Evolutionary conservation across 345 rosid genomes (phyloP), one percentile per base, ranked within the genome.

Genomic region (Linum usitatissimum): DNA sequence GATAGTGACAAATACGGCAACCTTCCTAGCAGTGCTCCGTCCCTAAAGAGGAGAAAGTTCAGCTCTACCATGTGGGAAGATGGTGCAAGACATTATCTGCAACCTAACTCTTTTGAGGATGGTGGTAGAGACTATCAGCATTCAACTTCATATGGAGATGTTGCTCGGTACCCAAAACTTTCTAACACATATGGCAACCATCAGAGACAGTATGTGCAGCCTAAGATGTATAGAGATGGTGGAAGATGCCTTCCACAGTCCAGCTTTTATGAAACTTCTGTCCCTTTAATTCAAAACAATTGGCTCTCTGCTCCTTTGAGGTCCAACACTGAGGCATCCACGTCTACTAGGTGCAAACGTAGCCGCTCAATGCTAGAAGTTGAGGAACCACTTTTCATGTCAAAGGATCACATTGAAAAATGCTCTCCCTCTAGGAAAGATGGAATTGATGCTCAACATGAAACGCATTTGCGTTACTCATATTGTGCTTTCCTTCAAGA

Each of bases 391-490:
- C 60, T 72, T 3, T 87, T 87, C 65, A 66, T 87, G 84, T 84
- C 95, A 4, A 80, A 80, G 78, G 85, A 83, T 72, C 88, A 83
- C 70, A 87, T 87, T 65, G 95, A 87, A 62, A 79, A 83, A 72
- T 62, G 51, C 73, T 87, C 95, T 3, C 95, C 95, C 9, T 87
- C 95, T 21, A 83, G 95, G 72, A 87, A 80, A 77, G 95, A 87
- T 71, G 95, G 95, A 12, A 87, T 87, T 39, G 90, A 84, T 77
- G 85, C 73, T 2, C 62, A 76, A 30, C 80, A 85, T 0, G 95
- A 87, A 75, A 71, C 85, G 18, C 85, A 87, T 71, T 75, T 87
- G 75, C 88, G 95, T 55, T 87, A 87, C 69, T 81, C 95, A 0
- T 87, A 87, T 62, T 87, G 95, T 72, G 80, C 77, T 0, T 87